Evolutionary conservation across 495 filamentous ascomycete species (phyloP), one percentile per base, ranked within the genome.

Genomic region (Penicillium odoratum): DNA sequence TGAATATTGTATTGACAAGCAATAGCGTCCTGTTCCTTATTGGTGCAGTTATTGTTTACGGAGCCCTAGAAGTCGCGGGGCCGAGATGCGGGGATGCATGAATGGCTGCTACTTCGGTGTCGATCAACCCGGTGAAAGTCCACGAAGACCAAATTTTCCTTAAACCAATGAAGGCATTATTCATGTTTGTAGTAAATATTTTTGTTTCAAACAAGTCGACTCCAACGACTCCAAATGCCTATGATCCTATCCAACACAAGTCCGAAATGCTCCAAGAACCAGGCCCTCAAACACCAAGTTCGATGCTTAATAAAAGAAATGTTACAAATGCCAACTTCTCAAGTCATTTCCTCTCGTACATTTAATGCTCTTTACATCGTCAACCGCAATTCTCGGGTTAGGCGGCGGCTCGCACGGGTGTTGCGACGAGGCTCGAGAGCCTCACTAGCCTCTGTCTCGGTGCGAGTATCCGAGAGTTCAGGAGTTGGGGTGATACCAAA

Each of bases 361-460:
- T 48, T 1, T 7, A 47, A 15, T 5, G 28, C 36, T 62, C 57
- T 62, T 78, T 66, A 78, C 67, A 75, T 75, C 45, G 72, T 74
- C 69, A 74, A 70, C 18, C 75, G 68, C 48, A 78, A 56, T 18
- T 70, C 67, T 45, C 71, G 64, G 18, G 71, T 71, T 13, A 67
- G 70, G 25, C 65, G 67, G 30, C 74, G 64, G 51, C 61, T 78
- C n/a, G 75, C 68, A 42, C 74, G 62, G 5, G 72, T 76, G 54
- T 63, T 68, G 29, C 73, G 70, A 16, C 66, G 70, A 16, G 68
- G 57, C 34, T 74, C 74, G 21, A 50, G 55, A 7, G 50, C 54
- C 33, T 78, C 76, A 47, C 70, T 77, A 4, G 66, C 55, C 7
- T 74, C 74, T 4, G 74, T 73, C 48, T 76, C 76, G 0, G 71